Conservation (phyloP, 2,329 filamentous ascomycete species). For the Apiospora hydei region DNA sequence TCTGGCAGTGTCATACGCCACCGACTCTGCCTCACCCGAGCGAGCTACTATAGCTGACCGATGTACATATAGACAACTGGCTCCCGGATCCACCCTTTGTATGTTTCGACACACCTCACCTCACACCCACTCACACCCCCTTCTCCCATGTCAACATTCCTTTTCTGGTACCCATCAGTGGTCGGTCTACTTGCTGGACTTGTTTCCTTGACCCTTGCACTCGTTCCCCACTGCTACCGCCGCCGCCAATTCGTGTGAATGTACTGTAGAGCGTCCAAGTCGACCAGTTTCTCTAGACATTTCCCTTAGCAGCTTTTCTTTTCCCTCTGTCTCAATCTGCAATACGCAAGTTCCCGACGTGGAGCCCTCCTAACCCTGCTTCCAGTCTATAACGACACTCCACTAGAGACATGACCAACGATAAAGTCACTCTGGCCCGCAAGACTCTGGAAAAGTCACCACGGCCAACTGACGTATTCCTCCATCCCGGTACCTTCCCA, state of each 20-base stretch:
- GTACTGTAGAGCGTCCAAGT: slow-evolving; percentile 30
- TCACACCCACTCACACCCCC: slow-evolving; percentile 35
- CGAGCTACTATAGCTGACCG: slow-evolving; percentile 41
- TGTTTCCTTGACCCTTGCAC: slow-evolving; percentile 39
- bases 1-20: slow-evolving; percentile 26
- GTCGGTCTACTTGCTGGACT: slow-evolving; percentile 35
- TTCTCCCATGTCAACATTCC: slow-evolving; percentile 36
- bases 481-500: slow-evolving; percentile 40
- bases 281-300: slow-evolving; percentile 37
- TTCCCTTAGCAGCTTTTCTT: slow-evolving; percentile 40
- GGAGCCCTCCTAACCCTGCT: slow-evolving; percentile 43
- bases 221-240: slow-evolving; percentile 39
- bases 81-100: slow-evolving; percentile 41
- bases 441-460: slow-evolving; percentile 45
- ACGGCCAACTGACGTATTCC: slow-evolving; percentile 49
- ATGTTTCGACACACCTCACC: slow-evolving; percentile 39
- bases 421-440: slow-evolving; percentile 46
- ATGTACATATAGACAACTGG: slow-evolving; percentile 42
- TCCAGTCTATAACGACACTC: slow-evolving; percentile 41
- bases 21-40: slow-evolving; percentile 35
- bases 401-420: slow-evolving; percentile 48
- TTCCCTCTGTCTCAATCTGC: slow-evolving; percentile 33
- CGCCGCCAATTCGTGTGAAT: slow-evolving; percentile 31
- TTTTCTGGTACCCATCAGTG: slow-evolving; percentile 36
- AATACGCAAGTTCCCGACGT: slow-evolving; percentile 47